A percentile compares a stretch with the other conserved stretches of the same genome.
Conservation (phyloP, 2,329 filamentous ascomycete species). For the Venturia carpophila region DNA sequence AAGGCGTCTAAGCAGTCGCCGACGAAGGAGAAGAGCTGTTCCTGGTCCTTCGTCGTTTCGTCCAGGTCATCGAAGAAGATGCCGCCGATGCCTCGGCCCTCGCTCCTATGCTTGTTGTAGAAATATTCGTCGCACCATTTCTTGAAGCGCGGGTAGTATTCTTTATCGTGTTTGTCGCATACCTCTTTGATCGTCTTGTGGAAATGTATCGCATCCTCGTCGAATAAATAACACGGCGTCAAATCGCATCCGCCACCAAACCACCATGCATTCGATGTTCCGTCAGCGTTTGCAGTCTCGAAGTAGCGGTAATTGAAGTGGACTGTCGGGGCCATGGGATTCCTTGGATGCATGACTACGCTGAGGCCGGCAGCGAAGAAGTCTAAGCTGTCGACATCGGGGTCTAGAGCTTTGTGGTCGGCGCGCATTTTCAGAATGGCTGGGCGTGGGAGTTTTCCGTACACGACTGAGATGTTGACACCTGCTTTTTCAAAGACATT, state of each 20-base stretch:
- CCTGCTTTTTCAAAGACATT: conserved; percentile 98
- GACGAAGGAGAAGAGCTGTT: conserved; percentile 83
- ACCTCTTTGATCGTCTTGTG: conserved; percentile 86
- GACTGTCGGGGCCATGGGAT: conserved; percentile 95
- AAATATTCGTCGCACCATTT: conserved; percentile 99
- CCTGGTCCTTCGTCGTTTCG: conserved; percentile 73
- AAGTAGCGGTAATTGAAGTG: conserved; percentile 99
- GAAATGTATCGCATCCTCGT: conserved; percentile 96
- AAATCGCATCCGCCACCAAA: conserved; percentile 93
- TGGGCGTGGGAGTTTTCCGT: conserved; percentile 77
- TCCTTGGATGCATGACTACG: conserved; percentile 84
- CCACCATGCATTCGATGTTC: conserved; percentile 86
- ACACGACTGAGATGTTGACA: conserved; percentile 90
- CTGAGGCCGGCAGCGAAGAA: conserved; percentile 95
- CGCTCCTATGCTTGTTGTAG: conserved; percentile 80
- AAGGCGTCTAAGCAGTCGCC: conserved; percentile 81
- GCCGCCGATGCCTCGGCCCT: conserved; percentile 80
- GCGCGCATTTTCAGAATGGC: conserved; percentile 90
- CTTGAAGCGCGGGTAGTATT: conserved; percentile 92
- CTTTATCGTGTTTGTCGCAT: conserved; percentile 87
- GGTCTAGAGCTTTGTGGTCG: conserved; percentile 81
- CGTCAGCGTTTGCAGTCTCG: conserved; percentile 81
- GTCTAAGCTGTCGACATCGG: conserved; percentile 71
- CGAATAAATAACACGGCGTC: conserved; percentile 88
- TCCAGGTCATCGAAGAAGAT: conserved; percentile 99